Base-by-base conservation (phyloP, 2,329 filamentous ascomycete species). In the Kalaharituber pfeilii region DNA sequence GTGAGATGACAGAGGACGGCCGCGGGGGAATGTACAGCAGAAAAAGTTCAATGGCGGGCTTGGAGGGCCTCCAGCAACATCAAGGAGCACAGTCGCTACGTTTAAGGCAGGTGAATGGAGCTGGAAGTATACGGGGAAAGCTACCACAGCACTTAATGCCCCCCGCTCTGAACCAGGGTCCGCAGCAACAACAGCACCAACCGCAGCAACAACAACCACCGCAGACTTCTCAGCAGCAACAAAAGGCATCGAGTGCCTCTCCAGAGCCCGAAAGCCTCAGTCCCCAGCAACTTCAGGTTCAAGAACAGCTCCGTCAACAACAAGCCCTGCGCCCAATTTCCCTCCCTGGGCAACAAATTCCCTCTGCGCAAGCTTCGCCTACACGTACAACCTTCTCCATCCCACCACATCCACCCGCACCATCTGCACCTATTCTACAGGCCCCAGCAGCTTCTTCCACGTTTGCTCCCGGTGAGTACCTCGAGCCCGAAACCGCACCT, bases 1-100 rank as follows among this genome's bases (percentile, higher is more conserved):
- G 81, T 58, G 70, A 74, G 63, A 70, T 72, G 64, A 61, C 70
- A 13, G 67, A 62, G 54, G 42, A 47, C 42, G 24, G 13, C n/a
- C 42, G 42, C 4, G 57, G 60, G 33, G 59, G 57, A 24, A 62
- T 65, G 13, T 64, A 63, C 11, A 66, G 59, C 57, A 68, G 65
- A 58, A 65, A 65, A 45, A 65, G 63, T 26, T 61, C 59, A 20
- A 44, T 53, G 25, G 56, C 29, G 36, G 51, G 39, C 13, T 52
- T 49, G 29, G 24, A 13, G 15, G 25, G 44, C 15, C n/a, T 24
- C 7, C 13, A 24, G 44, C 15, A 22, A 27, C 18, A 28, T 9
- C 15, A 47, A 20, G 42, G 18, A 11, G n/a, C 18, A 22, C 33
- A 39, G 8, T 39, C 33, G 20, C 22, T 49, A 13, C 18, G 24